phyloP scores from a whole-genome alignment of 805 yeast species.

The Yarrowia yakushimensis region DNA sequence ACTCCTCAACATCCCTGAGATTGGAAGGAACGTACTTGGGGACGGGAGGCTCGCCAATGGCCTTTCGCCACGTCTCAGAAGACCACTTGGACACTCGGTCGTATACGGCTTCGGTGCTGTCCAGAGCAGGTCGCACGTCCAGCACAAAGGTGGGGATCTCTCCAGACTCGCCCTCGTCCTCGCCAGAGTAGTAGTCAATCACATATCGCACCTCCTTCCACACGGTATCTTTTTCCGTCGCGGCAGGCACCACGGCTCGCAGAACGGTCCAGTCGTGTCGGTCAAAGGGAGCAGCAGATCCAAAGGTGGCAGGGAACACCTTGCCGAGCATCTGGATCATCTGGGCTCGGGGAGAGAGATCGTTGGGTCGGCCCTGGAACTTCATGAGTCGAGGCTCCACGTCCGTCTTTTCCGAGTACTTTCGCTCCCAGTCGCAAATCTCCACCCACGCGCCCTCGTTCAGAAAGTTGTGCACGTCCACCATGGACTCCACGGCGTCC shows the following conservation, averaged over 20 bases:
- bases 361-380: constrained; percentile 91
- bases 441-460: constrained; percentile 98
- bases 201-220: constrained; percentile 84
- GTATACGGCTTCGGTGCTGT: constrained; percentile 53
- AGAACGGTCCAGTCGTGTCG: constrained; percentile 98
- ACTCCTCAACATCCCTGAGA: neutral
- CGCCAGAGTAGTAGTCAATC: constrained; percentile 94
- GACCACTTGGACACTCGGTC: constrained; percentile 73
- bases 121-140: constrained; percentile 95
- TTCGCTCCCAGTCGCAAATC: constrained; percentile 84
- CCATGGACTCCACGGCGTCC: constrained; percentile 96
- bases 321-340: constrained; percentile 62
- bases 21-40: neutral
- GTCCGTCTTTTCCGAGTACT: constrained; percentile 53
- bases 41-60: constrained; percentile 50
- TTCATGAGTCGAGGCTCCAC: constrained; percentile 71
- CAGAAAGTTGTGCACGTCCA: constrained; percentile 89
- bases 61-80: constrained; percentile 62
- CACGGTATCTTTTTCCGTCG: constrained; percentile 36
- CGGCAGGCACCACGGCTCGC: constrained; percentile 47
- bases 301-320: constrained; percentile 67
- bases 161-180: constrained; percentile 69
- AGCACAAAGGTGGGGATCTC: constrained; percentile 89
- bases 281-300: constrained; percentile 86
- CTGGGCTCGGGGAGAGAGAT: constrained; percentile 80